Conservation (phyloP, 306 rosid species). For the Psophocarpus tetragonolobus region DNA sequence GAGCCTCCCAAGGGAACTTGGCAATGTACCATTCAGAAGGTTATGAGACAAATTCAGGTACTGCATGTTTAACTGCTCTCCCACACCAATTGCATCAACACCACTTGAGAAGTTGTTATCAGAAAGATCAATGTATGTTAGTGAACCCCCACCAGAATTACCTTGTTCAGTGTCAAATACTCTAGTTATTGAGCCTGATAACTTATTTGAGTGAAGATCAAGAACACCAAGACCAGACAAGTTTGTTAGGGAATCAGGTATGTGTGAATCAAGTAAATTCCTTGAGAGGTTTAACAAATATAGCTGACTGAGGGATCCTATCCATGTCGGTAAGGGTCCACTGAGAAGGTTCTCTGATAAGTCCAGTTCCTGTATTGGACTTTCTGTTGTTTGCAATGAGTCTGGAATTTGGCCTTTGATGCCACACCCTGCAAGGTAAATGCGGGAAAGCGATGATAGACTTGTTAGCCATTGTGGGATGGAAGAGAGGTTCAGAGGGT, state of each 20-base stretch:
- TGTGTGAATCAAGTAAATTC: constrained; percentile 55
- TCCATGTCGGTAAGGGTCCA: constrained; percentile 66
- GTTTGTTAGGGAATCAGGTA: constrained; percentile 55
- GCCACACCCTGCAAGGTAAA: constrained; percentile 62
- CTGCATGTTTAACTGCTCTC: constrained; percentile 43
- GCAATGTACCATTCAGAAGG: constrained; percentile 52
- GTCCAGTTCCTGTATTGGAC: constrained; percentile 66
- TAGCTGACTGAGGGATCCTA: constrained; percentile 56
- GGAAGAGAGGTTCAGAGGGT: constrained; percentile 49
- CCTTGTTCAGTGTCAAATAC: constrained; percentile 39
- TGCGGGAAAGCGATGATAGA: constrained; percentile 46
- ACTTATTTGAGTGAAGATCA: constrained; percentile 75
- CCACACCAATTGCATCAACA: constrained; percentile 45
- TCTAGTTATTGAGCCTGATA: constrained; percentile 50
- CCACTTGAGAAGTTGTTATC: constrained; percentile 62
- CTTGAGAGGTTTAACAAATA: constrained; percentile 64
- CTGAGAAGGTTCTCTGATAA: constrained; percentile 57
- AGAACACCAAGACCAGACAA: constrained; percentile 50
- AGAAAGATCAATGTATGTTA: constrained; percentile 60
- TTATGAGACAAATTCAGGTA: constrained; percentile 68
- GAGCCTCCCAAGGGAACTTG: constrained; percentile 46
- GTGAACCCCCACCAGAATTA: constrained; percentile 45
- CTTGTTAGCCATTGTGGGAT: constrained; percentile 54
- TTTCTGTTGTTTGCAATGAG: constrained; percentile 26
- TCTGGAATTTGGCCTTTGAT: constrained; percentile 59